These are phyloP conservation scores for Cladobotryum mycophilum DNA, from an alignment of 2,329 filamentous ascomycete species.

Conservation along the genomic window DNA sequence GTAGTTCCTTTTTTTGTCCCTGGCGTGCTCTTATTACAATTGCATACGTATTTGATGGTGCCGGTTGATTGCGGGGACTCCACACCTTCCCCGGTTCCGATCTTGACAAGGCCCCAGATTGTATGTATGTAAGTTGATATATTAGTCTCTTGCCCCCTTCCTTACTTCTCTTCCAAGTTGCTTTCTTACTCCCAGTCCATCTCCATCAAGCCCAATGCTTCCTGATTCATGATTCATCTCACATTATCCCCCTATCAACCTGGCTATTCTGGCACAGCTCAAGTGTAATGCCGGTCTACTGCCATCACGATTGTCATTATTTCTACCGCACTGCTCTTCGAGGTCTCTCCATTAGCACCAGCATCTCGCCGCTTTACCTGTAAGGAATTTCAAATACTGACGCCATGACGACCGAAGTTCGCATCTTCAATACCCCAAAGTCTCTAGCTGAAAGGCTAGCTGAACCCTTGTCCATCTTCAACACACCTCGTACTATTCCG, in stretches of 20 bases:
- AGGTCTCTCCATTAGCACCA: conserved; percentile 75
- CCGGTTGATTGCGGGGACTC: conserved; percentile 8
- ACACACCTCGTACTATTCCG: conserved; percentile 35
- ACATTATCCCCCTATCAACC: conserved; percentile 1
- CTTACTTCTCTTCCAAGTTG: background rate
- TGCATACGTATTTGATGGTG: background rate
- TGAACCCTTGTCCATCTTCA: conserved; percentile 27
- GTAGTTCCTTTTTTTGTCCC: background rate
- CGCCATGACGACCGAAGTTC: conserved; percentile 32
- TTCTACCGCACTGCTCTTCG: conserved; percentile 87
- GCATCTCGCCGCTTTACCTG: conserved; percentile 68
- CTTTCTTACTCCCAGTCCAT: background rate
- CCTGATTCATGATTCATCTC: background rate
- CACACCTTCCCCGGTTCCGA: conserved; percentile 7
- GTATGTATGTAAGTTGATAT: background rate
- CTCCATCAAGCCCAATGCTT: no score
- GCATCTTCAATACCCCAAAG: conserved; percentile 53
- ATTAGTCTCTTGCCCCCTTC: background rate
- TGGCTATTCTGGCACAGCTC: conserved; percentile 2
- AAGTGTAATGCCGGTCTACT: conserved; percentile 73
- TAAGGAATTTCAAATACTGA: conserved; percentile 35
- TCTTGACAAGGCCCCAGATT: background rate
- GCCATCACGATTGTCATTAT: conserved; percentile 82
- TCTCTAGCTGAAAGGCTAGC: conserved; percentile 66
- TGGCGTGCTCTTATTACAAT: conserved; percentile 1